Evolutionary conservation across 2,329 filamentous ascomycete species (phyloP).

Genomic region (Colletotrichum gigasporum): DNA sequence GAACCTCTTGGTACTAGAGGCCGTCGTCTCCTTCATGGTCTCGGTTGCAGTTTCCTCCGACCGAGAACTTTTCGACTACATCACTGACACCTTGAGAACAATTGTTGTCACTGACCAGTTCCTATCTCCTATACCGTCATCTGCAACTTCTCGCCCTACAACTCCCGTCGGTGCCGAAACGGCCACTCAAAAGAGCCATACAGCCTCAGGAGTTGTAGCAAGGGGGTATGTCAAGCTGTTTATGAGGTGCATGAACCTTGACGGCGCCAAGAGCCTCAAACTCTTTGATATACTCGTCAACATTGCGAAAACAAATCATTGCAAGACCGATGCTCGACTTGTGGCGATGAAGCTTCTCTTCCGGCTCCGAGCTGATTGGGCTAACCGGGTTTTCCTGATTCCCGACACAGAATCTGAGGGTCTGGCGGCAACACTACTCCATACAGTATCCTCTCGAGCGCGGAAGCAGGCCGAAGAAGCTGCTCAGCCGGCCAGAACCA

Average conservation of each 20-base stretch:
- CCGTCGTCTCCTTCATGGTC: conserved; percentile 71
- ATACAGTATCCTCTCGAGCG: conserved; percentile 64
- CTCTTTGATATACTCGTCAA: conserved; percentile 71
- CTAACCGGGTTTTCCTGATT: conserved; percentile 78
- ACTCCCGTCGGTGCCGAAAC: conserved; percentile 36
- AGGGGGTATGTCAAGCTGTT: conserved; percentile 81
- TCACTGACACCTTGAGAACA: conserved; percentile 61
- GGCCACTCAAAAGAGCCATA: conserved; percentile 48
- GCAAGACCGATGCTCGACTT: conserved; percentile 75
- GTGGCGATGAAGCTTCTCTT: conserved; percentile 83
- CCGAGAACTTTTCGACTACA: conserved; percentile 65
- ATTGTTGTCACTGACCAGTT: conserved; percentile 61
- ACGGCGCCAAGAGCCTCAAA: conserved; percentile 70
- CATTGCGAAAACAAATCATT: conserved; percentile 67
- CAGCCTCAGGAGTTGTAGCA: conserved; percentile 75
- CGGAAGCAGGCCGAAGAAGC: conserved; percentile 62
- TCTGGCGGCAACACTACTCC: conserved; percentile 76
- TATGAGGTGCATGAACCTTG: conserved; percentile 74
- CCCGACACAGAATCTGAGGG: conserved; percentile 76
- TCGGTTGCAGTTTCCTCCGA: conserved; percentile 70
- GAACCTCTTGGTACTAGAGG: conserved; percentile 71
- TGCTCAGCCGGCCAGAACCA: conserved; percentile 52
- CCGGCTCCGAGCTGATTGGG: conserved; percentile 83
- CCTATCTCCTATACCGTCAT: conserved; percentile 50
- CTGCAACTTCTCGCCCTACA: conserved; percentile 38